phyloP scores from a whole-genome alignment of 2,329 filamentous ascomycete species.

The Verticillium albo-atrum region DNA sequence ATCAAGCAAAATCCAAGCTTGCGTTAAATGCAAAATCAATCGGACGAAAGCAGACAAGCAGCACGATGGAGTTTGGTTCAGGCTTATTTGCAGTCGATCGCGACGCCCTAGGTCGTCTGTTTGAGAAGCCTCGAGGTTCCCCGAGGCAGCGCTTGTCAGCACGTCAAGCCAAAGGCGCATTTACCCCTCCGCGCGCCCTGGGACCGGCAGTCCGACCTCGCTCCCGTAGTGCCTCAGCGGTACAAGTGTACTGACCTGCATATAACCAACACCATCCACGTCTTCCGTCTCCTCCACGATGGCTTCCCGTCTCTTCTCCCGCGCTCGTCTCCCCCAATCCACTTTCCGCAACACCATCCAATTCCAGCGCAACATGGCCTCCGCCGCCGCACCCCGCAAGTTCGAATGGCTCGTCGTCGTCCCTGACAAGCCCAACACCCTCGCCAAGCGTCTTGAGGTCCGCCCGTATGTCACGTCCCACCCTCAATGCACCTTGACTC shows the following conservation, averaged over 20 bases:
- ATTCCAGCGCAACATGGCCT: slow-evolving; percentile 20
- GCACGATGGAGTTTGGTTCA: background rate
- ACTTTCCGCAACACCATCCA: background rate
- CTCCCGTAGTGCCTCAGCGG: background rate
- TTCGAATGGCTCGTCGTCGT: slow-evolving; percentile 66
- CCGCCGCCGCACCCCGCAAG: slow-evolving; percentile 26
- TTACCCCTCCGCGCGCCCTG: background rate
- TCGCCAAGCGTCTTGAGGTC: slow-evolving; percentile 58
- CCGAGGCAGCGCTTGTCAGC: no score
- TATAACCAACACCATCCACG: background rate
- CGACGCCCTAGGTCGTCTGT: no score
- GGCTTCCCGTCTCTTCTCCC: slow-evolving; percentile 1
- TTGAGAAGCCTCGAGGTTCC: no score
- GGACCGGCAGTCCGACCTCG: background rate
- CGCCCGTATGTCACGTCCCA: slow-evolving; percentile 41
- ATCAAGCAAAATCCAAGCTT: background rate
- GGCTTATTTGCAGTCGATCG: no score
- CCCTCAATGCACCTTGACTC: background rate
- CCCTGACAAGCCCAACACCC: slow-evolving; percentile 58
- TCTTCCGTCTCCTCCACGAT: background rate
- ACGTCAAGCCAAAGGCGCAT: background rate
- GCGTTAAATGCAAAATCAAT: background rate
- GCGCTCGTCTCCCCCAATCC: background rate
- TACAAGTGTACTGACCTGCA: background rate
- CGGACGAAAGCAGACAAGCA: background rate